A percentile compares a stretch with the other conserved stretches of the same genome.
Evolutionary conservation across 352 stramenopile species (phyloP).

Genomic region (Pythium monospermum): DNA sequence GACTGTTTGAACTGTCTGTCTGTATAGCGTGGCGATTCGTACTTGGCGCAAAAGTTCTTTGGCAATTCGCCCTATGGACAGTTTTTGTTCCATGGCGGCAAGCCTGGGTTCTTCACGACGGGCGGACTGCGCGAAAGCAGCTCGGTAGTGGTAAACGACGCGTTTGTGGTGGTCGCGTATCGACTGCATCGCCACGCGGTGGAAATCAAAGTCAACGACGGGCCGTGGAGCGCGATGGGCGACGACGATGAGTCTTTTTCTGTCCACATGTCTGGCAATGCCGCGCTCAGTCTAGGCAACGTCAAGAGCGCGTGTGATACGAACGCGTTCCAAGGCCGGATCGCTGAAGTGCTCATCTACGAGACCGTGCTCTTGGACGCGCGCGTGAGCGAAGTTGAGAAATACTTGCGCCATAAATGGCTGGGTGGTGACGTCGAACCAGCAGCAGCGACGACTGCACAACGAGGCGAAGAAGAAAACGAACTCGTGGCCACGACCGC

Average conservation of each 20-base stretch:
- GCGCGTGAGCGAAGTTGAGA: slow-evolving; percentile 27
- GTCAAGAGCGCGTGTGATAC: slow-evolving; percentile 46
- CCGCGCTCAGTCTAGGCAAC: slow-evolving; percentile 46
- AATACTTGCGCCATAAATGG: slow-evolving; percentile 51
- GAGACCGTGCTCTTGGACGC: slow-evolving; percentile 33
- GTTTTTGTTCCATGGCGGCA: slow-evolving; percentile 55
- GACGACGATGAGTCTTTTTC: slow-evolving; percentile 4
- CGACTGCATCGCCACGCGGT: slow-evolving; percentile 35
- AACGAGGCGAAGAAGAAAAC: too few species aligned
- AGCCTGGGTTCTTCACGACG: slow-evolving; percentile 47
- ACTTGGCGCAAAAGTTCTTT: slow-evolving; percentile 59
- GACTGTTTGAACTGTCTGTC: neutral
- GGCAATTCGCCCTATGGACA: slow-evolving; percentile 63
- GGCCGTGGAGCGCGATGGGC: slow-evolving; percentile 17
- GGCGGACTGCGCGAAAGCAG: slow-evolving; percentile 35
- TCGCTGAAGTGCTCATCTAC: slow-evolving; percentile 55
- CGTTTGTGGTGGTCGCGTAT: slow-evolving; percentile 40
- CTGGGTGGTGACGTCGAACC: slow-evolving; percentile 12
- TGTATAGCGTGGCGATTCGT: slow-evolving; percentile 30
- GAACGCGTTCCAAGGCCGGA: slow-evolving; percentile 50
- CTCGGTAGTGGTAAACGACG: slow-evolving; percentile 13
- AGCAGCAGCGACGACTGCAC: too few species aligned
- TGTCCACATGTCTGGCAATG: slow-evolving; percentile 44
- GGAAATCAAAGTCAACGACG: slow-evolving; percentile 32
- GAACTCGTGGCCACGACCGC: neutral